These are phyloP conservation scores for Rhipidocladum racemiflorum DNA, from an alignment of 176 grass and related monocot species.

Conservation along the genomic window DNA sequence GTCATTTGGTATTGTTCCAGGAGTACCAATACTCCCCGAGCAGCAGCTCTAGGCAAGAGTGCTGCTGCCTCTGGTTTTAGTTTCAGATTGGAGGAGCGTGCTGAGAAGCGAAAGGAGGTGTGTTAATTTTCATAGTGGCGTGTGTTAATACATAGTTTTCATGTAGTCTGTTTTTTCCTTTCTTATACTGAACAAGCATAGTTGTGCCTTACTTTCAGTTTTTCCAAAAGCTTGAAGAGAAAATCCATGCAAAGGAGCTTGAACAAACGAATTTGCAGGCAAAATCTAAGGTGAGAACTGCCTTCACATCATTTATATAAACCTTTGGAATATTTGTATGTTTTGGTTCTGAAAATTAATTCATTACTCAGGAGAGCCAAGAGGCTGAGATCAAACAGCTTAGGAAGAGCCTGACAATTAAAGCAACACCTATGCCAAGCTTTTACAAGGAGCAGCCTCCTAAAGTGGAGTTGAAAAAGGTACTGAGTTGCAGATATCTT, in stretches of 20 bases:
- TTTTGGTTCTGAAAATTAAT: conserved; percentile 28
- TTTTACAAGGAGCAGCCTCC: conserved; percentile 93
- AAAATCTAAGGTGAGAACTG: conserved; percentile 72
- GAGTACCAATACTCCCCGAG: conserved; percentile 52
- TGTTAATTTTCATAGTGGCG: not conserved
- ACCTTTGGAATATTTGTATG: conserved; percentile 8
- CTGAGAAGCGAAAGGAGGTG: conserved; percentile 97
- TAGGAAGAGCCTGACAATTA: conserved; percentile 94
- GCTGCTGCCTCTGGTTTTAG: conserved; percentile 54
- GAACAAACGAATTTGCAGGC: conserved; percentile 85
- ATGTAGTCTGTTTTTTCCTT: not conserved
- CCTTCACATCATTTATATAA: conserved; percentile 22
- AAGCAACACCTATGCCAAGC: conserved; percentile 90
- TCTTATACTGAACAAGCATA: not conserved
- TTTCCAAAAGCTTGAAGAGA: conserved; percentile 90
- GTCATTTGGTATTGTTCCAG: conserved; percentile 31
- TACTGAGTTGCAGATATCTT: conserved; percentile 28
- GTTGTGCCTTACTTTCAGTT: conserved; percentile 48
- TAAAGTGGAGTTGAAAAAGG: conserved; percentile 96
- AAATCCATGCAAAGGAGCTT: conserved; percentile 79
- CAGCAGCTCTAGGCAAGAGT: conserved; percentile 46
- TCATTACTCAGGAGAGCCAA: conserved; percentile 71
- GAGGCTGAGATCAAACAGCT: conserved; percentile 92
- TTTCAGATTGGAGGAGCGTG: conserved; percentile 81
- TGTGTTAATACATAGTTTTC: not conserved